Base-by-base conservation (phyloP, 192 early-diverging fungal genomes). In the Glomus cerebriforme region DNA sequence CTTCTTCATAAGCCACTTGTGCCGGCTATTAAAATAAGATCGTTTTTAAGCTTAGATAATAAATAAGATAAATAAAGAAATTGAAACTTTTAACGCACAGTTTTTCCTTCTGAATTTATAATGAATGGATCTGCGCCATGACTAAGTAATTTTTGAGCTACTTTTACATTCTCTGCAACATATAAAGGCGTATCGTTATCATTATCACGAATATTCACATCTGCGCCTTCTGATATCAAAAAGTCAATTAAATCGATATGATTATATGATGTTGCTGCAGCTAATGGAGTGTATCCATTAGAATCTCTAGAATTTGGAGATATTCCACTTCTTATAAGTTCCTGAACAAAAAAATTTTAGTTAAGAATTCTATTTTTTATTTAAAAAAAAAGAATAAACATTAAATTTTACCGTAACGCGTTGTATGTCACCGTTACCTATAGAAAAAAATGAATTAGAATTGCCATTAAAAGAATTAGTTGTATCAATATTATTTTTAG, bases 101-200 rank as follows among this genome's bases (percentile, higher is more conserved):
- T 86, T 49, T 84, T 75, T n/a, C 91, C 91, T 45, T 93, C 90
- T 24, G 86, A 75, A 79, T 97, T 97, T 47, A 75, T 66, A 63
- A 78, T 81, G 1, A 73, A 82, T 15, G 90, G 82, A 77, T 95
- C 91, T 9, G 95, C 95, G 15, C 95, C 95, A 34, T 86, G 83
- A 62, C 90, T 86, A 39, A 95, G 77, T 35, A 97, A 80, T 31
- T 90, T 80, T 75, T 87, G 59, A 29, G 92, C 94, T 54, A 89
- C 89, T n/a, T 88, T 90, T 15, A 87, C 85, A 59, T 91, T 90
- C 73, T 95, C 94, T 67, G 86, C 88, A 15, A 92, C 87, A 78
- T 92, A 93, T 49, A 97, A 85, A 7, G 94, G 94, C 31, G 94
- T 95, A 77, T 97, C 96, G 54, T 92, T 90, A 27, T 97, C 96